Evolutionary conservation across 2,329 filamentous ascomycete genomes (phyloP).

Genomic region (Xylaria sp.): DNA sequence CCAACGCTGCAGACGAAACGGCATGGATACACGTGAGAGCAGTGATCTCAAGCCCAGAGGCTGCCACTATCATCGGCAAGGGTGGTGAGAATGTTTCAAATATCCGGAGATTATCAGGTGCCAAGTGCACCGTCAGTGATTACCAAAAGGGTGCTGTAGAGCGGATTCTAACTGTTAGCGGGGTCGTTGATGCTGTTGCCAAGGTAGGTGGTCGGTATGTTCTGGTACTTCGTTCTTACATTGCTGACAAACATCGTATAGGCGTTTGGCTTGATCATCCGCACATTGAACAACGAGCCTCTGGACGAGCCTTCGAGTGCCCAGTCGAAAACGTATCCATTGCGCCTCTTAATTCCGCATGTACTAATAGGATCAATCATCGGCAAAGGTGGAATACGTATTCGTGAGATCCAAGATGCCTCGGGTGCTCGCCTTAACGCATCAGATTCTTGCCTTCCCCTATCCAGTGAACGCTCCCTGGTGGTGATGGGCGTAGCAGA

Average conservation of each 20-base stretch:
- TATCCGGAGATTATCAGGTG: slow-evolving; percentile 92
- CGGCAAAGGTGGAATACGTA: slow-evolving; percentile 93
- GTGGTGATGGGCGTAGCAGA: slow-evolving; percentile 98
- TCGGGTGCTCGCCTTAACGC: slow-evolving; percentile 96
- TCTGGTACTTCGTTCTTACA: slow-evolving; percentile 21
- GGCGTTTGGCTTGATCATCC: slow-evolving; percentile 98
- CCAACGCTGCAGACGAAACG: slow-evolving; percentile 82
- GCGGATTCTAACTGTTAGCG: slow-evolving; percentile 96
- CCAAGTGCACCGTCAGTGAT: slow-evolving; percentile 98
- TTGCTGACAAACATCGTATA: slow-evolving; percentile 52
- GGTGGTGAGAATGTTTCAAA: slow-evolving; percentile 98
- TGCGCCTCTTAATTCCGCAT: slow-evolving; percentile 93
- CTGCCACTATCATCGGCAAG: slow-evolving; percentile 97
- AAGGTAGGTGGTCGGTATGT: slow-evolving; percentile 72
- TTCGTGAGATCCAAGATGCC: slow-evolving; percentile 97
- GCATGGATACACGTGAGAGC: slow-evolving; percentile 97
- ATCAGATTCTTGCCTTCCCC: slow-evolving; percentile 90
- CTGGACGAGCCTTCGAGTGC: slow-evolving; percentile 87
- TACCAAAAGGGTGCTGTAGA: slow-evolving; percentile 97
- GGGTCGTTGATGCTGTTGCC: slow-evolving; percentile 93
- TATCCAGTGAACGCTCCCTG: slow-evolving; percentile 96
- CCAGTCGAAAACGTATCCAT: slow-evolving; percentile 96
- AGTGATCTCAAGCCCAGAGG: slow-evolving; percentile 96
- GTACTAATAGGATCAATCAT: slow-evolving; percentile 99
- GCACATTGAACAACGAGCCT: slow-evolving; percentile 96